phyloP scores from a whole-genome alignment of 1,284 basidiomycete species.

The Rhodotorula sp. region DNA sequence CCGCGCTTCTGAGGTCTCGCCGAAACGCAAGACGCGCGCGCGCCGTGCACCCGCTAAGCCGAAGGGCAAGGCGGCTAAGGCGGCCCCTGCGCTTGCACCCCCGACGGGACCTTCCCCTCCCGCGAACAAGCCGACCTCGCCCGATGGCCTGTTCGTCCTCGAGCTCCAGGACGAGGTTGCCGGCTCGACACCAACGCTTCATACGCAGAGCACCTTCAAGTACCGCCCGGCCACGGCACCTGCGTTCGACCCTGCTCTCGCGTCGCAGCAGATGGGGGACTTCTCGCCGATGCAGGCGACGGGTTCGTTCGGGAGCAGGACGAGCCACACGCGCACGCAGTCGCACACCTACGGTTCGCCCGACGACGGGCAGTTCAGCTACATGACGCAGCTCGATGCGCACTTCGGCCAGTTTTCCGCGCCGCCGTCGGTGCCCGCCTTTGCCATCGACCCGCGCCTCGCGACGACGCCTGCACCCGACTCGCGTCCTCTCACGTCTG shows the following conservation, averaged over 20 bases:
- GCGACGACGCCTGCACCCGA: not conserved
- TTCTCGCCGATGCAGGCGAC: not conserved
- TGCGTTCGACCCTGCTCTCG: not conserved
- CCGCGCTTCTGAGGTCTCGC: not conserved
- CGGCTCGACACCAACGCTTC: not conserved
- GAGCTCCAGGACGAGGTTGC: not conserved
- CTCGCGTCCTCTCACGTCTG: not conserved
- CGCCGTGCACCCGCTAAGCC: not conserved
- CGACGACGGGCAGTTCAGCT: slow-evolving; percentile 13
- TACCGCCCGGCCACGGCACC: not conserved
- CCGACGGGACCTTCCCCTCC: not conserved
- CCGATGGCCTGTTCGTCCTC: not conserved
- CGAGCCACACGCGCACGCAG: not conserved
- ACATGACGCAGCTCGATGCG: slow-evolving; percentile 17
- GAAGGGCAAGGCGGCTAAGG: not conserved
- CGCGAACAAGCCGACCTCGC: not conserved
- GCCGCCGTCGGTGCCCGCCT: not conserved
- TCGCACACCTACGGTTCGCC: not conserved
- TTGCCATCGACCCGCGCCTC: slow-evolving; percentile 6
- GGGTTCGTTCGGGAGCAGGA: not conserved
- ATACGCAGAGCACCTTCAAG: too few species aligned
- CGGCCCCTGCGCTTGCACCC: not conserved
- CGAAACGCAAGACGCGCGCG: not conserved
- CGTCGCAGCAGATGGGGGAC: not conserved
- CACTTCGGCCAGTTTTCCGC: not conserved